Percentiles rank a stretch among this genome's conserved stretches.
These are phyloP conservation scores for Caryopteris hybrid DNA, from an alignment of 305 asterid genomes.

Conservation along the genomic window DNA sequence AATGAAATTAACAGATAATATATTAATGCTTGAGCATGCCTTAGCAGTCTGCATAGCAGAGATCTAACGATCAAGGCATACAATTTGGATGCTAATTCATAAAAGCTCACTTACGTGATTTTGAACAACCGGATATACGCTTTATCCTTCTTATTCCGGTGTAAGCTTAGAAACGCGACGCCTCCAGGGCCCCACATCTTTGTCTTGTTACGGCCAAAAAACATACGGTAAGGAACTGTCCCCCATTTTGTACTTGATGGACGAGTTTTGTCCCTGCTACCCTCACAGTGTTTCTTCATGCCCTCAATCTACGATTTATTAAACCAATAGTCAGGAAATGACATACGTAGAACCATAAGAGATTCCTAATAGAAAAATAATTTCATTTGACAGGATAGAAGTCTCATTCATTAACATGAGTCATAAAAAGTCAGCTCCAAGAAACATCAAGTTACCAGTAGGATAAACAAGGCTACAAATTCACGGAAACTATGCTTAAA, in stretches of 20 bases:
- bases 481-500: neutral
- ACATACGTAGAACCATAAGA: too few relatives aligned
- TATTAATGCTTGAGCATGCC: neutral
- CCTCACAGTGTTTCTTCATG: neutral
- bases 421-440: neutral
- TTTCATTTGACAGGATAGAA: neutral
- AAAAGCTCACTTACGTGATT: neutral
- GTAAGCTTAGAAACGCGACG: constrained; percentile 4
- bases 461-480: neutral
- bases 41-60: neutral
- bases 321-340: too few relatives aligned
- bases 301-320: constrained; percentile 4
- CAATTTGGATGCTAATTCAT: neutral
- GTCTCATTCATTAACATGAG: neutral
- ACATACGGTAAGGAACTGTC: neutral
- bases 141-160: neutral
- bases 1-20: neutral
- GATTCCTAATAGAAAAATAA: too few relatives aligned
- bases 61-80: neutral
- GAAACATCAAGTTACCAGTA: neutral
- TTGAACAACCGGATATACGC: neutral
- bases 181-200: constrained; percentile 12
- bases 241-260: neutral
- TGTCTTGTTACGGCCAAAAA: constrained; percentile 1
- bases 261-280: constrained; percentile 3